A percentile compares a stretch with the other conserved stretches of the same genome.
Conservation (phyloP, 2,329 filamentous ascomycete genomes). For the Macrophomina phaseolina region DNA sequence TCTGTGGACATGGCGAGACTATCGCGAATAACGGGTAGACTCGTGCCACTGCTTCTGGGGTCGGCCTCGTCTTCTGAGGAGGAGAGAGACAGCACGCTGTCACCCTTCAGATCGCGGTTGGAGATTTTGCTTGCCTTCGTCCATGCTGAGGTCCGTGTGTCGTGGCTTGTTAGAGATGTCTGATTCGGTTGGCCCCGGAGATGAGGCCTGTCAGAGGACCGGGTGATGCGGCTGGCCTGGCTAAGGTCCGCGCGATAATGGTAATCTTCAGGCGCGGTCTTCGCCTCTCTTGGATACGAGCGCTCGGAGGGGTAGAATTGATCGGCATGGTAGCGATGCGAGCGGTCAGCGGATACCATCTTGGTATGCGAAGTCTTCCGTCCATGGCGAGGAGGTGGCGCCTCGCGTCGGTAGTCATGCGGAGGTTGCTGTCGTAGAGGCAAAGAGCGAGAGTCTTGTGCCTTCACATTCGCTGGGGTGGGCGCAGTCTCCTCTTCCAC, state of each 20-base stretch:
- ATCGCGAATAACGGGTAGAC: constrained; percentile 37
- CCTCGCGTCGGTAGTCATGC: background rate
- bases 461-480: background rate
- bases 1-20: constrained; percentile 38
- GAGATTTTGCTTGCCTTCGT: constrained; percentile 17
- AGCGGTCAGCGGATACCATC: background rate
- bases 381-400: background rate
- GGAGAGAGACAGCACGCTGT: constrained; percentile 47
- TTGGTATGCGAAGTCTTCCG: constrained; percentile 3
- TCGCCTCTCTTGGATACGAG: background rate
- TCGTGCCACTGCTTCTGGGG: constrained; percentile 22
- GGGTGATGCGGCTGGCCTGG: background rate
- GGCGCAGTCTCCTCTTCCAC: background rate
- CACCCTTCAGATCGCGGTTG: constrained; percentile 43
- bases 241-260: background rate
- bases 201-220: constrained; percentile 3
- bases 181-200: constrained; percentile 15
- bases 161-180: background rate
- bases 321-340: background rate
- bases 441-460: constrained; percentile 3
- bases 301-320: background rate
- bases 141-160: constrained; percentile 29
- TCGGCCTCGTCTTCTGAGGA: constrained; percentile 43
- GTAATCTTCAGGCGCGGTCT: background rate
- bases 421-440: background rate